Conservation (phyloP, 345 rosid genomes). For the Geranium rotundifolium region DNA sequence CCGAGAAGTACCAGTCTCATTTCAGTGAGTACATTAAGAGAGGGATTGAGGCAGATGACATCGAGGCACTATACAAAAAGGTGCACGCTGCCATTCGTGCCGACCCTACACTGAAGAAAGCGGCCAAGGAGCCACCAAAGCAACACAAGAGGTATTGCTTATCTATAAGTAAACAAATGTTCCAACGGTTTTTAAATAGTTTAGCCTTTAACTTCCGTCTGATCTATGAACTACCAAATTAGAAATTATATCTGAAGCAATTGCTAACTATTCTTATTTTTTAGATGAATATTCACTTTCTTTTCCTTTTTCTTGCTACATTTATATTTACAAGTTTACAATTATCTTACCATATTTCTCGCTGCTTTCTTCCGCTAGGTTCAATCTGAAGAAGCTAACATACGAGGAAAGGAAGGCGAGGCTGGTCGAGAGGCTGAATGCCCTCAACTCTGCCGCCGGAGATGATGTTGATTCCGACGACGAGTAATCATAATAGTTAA, state of each 20-base stretch:
- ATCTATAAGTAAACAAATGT: background rate
- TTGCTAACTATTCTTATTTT: too few species aligned
- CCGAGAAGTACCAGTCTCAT: slow-evolving; percentile 61
- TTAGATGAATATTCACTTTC: too few species aligned
- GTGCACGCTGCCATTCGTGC: slow-evolving; percentile 74
- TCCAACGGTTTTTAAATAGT: too few species aligned
- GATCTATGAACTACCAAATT: too few species aligned
- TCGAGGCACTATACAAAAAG: slow-evolving; percentile 54
- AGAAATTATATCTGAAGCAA: too few species aligned
- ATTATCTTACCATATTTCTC: too few species aligned
- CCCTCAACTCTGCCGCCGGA: background rate
- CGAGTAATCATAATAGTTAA: background rate
- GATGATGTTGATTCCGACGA: background rate
- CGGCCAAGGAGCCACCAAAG: slow-evolving; percentile 38
- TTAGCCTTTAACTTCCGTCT: too few species aligned
- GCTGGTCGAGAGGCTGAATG: background rate
- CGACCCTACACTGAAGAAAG: slow-evolving; percentile 40
- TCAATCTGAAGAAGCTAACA: background rate
- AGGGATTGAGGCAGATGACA: slow-evolving; percentile 43
- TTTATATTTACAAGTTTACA: too few species aligned
- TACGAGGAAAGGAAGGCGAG: background rate
- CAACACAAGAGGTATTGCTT: slow-evolving; percentile 46
- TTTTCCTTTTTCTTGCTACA: too few species aligned
- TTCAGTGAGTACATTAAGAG: slow-evolving; percentile 45
- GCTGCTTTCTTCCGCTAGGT: background rate